Base-by-base conservation (phyloP, 2,329 filamentous ascomycete genomes). In the Mollisiaceae sp. region DNA sequence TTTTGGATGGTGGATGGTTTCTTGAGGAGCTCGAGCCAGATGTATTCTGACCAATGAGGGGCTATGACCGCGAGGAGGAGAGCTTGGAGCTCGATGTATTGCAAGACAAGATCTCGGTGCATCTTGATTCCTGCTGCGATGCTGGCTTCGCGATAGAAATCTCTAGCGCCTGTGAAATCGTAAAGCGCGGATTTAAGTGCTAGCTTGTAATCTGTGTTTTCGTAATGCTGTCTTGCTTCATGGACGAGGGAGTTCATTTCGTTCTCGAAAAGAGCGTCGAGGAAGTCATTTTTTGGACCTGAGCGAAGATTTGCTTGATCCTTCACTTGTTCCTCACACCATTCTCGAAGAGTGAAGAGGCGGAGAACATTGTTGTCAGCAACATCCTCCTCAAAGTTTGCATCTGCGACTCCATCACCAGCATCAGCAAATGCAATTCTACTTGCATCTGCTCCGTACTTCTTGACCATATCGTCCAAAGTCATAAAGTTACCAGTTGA, bases 401-500 rank as follows among this genome's bases (percentile, higher is more conserved):
- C 94, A 78, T 99, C 95, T 69, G 93, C 91, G 68, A 97, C 93
- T 69, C 91, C 92, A 75, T 99, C 95, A 73, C 95, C 95, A 14
- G 93, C 93, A 78, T 99, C 95, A 20, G 94, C 94, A 69, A 99
- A 88, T 3, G 94, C 93, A 73, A 98, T 91, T 76, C 94, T 88
- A 52, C 91, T 91, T 14, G 95, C 95, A 77, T 98, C 95, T 9
- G 95, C 94, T 75, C 95, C 95, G 74, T 95, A 99, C 79, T 99
- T 99, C 73, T 89, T 86, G 15, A 94, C 90, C 36, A 94, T 86
- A 68, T 97, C 92, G 62, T 89, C 86, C 60, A 98, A 83, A 12
- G 95, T 98, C 78, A 99, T 85, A 83, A 99, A 99, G 82, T 98
- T 99, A 68, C 95, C 95, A 0, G 94, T 97, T 62, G 91, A 94